These are phyloP conservation scores for Harringtonia lauricola DNA, from an alignment of 2,329 filamentous ascomycete species.

Conservation along the genomic window DNA sequence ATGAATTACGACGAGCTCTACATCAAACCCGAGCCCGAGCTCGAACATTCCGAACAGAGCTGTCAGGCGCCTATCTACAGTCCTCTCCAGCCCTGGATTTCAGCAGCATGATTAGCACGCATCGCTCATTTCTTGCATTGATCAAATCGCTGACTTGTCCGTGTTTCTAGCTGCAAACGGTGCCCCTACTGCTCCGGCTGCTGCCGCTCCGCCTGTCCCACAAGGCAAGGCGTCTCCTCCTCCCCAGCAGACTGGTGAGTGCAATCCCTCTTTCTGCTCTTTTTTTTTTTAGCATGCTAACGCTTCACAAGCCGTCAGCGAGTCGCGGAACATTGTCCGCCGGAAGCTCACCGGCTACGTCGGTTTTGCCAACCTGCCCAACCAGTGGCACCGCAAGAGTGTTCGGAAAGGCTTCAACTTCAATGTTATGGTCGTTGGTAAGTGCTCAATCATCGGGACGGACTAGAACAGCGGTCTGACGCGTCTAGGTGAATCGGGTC, in stretches of 20 bases:
- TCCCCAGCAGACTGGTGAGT: constrained; percentile 14
- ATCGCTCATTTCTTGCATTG: neutral
- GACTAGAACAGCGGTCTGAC: neutral
- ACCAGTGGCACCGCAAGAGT: constrained; percentile 99
- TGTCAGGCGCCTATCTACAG: constrained; percentile 9
- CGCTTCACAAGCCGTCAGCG: constrained; percentile 29
- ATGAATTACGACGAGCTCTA: constrained; percentile 38
- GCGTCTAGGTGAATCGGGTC: constrained; percentile 80
- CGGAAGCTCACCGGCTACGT: constrained; percentile 98
- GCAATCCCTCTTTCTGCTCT: neutral
- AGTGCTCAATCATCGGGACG: constrained; percentile 24
- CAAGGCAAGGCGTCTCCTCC: constrained; percentile 29
- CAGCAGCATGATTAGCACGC: neutral
- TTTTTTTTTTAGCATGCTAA: neutral
- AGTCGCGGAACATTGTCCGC: constrained; percentile 91
- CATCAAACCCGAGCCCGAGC: constrained; percentile 12
- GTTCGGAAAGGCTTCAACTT: constrained; percentile 99
- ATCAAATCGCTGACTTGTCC: constrained; percentile 12
- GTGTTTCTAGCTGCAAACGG: constrained; percentile 29
- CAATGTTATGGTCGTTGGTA: constrained; percentile 99
- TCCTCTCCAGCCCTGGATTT: constrained; percentile 12
- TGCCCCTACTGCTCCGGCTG: constrained; percentile 23
- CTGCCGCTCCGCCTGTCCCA: neutral
- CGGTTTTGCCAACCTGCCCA: constrained; percentile 95
- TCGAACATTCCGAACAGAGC: neutral